These are phyloP conservation scores for Ustilago curta DNA, from an alignment of 1,284 basidiomycete genomes.

Conservation along the genomic window DNA sequence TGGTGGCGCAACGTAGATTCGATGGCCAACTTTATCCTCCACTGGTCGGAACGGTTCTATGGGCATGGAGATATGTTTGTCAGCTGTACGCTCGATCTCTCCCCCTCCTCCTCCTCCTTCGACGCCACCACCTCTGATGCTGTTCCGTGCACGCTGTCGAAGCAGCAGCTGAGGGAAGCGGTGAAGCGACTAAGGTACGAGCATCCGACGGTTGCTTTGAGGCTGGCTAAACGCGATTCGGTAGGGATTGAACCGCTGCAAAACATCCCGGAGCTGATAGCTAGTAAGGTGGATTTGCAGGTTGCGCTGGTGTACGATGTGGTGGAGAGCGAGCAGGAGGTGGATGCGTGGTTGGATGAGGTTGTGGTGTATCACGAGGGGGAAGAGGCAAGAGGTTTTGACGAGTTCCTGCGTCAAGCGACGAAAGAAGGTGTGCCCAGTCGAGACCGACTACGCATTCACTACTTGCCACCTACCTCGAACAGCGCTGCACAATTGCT, in stretches of 20 bases:
- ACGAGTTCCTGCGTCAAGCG: not conserved
- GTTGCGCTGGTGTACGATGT: conserved; percentile 41
- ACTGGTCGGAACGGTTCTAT: conserved; percentile 42
- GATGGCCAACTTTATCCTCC: conserved; percentile 49
- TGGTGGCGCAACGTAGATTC: conserved; percentile 45
- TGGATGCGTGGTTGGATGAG: conserved; percentile 36
- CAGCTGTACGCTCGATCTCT: conserved; percentile 14
- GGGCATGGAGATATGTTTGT: conserved; percentile 49
- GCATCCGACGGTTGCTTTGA: conserved; percentile 30
- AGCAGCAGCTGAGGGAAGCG: conserved; percentile 17
- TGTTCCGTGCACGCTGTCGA: not conserved
- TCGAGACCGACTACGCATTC: conserved; percentile 21
- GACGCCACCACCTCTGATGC: not conserved
- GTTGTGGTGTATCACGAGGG: conserved; percentile 14
- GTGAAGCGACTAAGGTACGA: conserved; percentile 19
- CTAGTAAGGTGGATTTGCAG: conserved; percentile 30
- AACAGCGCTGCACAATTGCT: conserved; percentile 8
- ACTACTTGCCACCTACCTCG: conserved; percentile 19
- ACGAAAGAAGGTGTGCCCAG: conserved; percentile 24
- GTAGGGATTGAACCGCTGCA: conserved; percentile 11
- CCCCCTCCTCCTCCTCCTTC: not conserved
- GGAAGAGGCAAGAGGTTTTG: not conserved
- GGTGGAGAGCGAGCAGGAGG: conserved; percentile 6
- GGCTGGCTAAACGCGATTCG: conserved; percentile 17
- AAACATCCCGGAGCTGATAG: conserved; percentile 12